These are phyloP conservation scores for Marasmius tenuissimus DNA, from an alignment of 1,284 basidiomycete species.

Conservation along the genomic window DNA sequence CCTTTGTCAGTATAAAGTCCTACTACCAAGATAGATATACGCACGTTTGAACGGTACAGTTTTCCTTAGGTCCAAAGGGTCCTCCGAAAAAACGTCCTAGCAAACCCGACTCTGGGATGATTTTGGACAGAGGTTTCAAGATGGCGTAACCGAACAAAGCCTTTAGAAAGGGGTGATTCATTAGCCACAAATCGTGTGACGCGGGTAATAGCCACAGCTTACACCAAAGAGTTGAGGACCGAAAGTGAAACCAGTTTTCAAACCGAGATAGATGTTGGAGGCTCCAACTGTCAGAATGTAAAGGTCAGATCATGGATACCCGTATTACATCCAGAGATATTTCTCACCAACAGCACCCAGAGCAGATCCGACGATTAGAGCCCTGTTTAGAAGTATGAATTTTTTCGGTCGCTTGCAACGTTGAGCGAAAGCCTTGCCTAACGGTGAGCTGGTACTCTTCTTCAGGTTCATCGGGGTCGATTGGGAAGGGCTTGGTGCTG, in stretches of 20 bases:
- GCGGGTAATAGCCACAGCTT: conserved; percentile 13
- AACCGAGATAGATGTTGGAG: conserved; percentile 67
- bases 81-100: conserved; percentile 52
- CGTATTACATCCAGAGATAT: conserved; percentile 12
- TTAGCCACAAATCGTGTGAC: not conserved
- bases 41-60: conserved; percentile 54
- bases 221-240: conserved; percentile 64
- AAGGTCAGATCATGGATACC: not conserved
- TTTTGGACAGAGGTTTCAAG: conserved; percentile 56
- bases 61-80: conserved; percentile 69
- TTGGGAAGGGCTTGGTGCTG: conserved; percentile 50
- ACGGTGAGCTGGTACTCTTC: conserved; percentile 60
- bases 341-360: conserved; percentile 54
- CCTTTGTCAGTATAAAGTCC: not conserved
- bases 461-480: conserved; percentile 46
- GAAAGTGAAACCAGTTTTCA: conserved; percentile 72
- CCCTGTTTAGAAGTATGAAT: conserved; percentile 29
- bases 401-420: not conserved
- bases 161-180: conserved; percentile 19
- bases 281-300: conserved; percentile 42
- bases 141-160: conserved; percentile 68
- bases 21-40: conserved; percentile 6
- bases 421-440: conserved; percentile 27
- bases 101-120: conserved; percentile 45
- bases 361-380: conserved; percentile 58